Conservation (phyloP, 495 filamentous ascomycete genomes). For the Aspergillus taichungensis region DNA sequence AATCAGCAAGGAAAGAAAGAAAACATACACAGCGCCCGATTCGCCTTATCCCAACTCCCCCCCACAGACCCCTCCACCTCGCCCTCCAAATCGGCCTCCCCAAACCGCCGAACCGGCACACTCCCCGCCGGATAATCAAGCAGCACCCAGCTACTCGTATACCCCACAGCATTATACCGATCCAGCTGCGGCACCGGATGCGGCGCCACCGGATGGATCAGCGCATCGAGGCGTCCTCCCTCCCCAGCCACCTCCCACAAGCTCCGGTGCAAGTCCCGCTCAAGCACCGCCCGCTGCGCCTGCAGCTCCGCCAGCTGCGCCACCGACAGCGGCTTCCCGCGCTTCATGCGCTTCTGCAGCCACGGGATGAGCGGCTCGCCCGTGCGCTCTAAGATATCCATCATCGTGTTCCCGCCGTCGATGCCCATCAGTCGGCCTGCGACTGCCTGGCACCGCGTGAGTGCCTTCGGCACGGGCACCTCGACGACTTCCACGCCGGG, state of each 20-base stretch:
- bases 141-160: constrained; percentile 52
- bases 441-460: constrained; percentile 44
- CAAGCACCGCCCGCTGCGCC: constrained; percentile 37
- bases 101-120: constrained; percentile 45
- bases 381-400: constrained; percentile 45
- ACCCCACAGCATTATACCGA: constrained; percentile 51
- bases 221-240: constrained; percentile 40
- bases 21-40: constrained; percentile 51
- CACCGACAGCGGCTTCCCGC: constrained; percentile 32
- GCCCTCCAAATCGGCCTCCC: constrained; percentile 37
- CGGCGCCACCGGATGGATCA: constrained; percentile 47
- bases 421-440: constrained; percentile 49
- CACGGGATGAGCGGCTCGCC: constrained; percentile 52
- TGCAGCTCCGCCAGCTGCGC: constrained; percentile 41
- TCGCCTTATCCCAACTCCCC: constrained; percentile 53
- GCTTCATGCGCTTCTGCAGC: constrained; percentile 40
- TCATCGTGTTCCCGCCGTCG: constrained; percentile 44
- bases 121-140: constrained; percentile 54
- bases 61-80: constrained; percentile 34
- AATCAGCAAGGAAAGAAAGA: not conserved
- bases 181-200: constrained; percentile 59
- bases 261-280: constrained; percentile 42
- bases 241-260: constrained; percentile 36
- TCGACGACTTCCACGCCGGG: constrained; percentile 46
- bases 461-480: constrained; percentile 36